Conservation (phyloP, 495 filamentous ascomycete genomes). For the Penicillium parvum region DNA sequence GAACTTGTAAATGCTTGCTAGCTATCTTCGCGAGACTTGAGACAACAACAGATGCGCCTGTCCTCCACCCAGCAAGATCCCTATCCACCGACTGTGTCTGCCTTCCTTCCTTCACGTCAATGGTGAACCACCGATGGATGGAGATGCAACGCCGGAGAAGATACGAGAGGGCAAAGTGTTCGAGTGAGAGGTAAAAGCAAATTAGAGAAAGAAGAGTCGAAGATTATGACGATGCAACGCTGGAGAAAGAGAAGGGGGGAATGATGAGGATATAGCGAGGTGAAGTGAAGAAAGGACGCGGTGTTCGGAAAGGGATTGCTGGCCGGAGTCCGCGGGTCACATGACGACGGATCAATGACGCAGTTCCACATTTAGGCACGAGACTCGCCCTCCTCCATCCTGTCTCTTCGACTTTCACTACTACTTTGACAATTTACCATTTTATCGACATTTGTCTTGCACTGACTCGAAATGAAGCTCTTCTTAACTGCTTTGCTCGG, state of each 20-base stretch:
- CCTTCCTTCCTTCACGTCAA: constrained; percentile 23
- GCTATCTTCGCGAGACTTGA: constrained; percentile 44
- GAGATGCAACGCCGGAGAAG: constrained; percentile 11
- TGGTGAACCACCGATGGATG: constrained; percentile 5
- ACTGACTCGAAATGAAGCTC: constrained; percentile 52
- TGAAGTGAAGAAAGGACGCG: background rate
- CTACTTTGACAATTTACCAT: background rate
- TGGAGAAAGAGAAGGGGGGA: constrained; percentile 2
- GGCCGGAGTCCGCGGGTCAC: constrained; percentile 1
- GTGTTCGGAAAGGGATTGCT: constrained; percentile 16
- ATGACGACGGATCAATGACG: constrained; percentile 31
- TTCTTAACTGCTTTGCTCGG: constrained; percentile 47
- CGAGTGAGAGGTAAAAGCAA: constrained; percentile 1
- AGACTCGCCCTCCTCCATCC: background rate
- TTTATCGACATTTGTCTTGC: background rate
- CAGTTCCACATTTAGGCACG: constrained; percentile 3
- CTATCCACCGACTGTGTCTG: constrained; percentile 19
- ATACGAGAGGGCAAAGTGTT: background rate
- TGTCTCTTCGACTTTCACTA: background rate
- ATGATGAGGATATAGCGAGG: constrained; percentile 1
- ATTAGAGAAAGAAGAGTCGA: constrained; percentile 4
- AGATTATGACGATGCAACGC: constrained; percentile 13
- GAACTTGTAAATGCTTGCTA: constrained; percentile 52
- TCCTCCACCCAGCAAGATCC: constrained; percentile 22
- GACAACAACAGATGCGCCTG: constrained; percentile 35